Evolutionary conservation across 768 basidiomycete species (phyloP), one percentile per base, ranked within the genome.

Genomic region (Candolleomyces eurysporus): DNA sequence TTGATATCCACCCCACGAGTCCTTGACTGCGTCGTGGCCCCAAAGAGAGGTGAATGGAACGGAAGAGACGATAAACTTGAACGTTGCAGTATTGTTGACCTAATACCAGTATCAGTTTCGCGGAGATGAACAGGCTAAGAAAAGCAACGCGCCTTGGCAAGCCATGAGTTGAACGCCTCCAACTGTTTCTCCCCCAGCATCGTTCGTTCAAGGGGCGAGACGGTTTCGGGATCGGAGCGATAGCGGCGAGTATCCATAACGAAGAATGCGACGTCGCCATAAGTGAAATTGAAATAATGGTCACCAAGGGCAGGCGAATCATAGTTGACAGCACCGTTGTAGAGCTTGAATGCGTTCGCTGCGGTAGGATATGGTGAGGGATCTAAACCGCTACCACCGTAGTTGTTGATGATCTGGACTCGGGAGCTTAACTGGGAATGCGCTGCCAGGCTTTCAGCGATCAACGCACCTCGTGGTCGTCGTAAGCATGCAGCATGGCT

Each of bases 1-100:
- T 4, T 79, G 72, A 71, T 82, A 91, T 0, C 74, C 88, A 0
- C 86, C 86, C 89, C 89, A 92, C 0, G 89, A 85, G 68, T 90
- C 89, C n/a, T 69, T 67, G 58, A 78, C 77, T 3, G 84, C 86
- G 65, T 87, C 85, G 62, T 82, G 75, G 0, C 76, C 80, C 90
- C 90, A 91, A 10, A 91, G 82, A 0, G 84, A 82, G 40, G 88
- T 88, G 72, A 93, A 86, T 0, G 90, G 91, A 3, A 91, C 88
- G 14, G 87, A 88, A 13, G 84, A 81, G 42, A 89, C 80, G 64
- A 93, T 78, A 68, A 93, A 91, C 73, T 92, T 92, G 80, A 89
- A 92, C 0, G 87, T 84, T 8, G 84, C 77, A 0, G 91, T 92
- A 57, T 74, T 68, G 73, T 92, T 92, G 21, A 87, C 89, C 78